Evolutionary conservation across 2,329 filamentous ascomycete species (phyloP), one percentile per base, ranked within the genome.

Genomic region (Harringtonia aguacate): DNA sequence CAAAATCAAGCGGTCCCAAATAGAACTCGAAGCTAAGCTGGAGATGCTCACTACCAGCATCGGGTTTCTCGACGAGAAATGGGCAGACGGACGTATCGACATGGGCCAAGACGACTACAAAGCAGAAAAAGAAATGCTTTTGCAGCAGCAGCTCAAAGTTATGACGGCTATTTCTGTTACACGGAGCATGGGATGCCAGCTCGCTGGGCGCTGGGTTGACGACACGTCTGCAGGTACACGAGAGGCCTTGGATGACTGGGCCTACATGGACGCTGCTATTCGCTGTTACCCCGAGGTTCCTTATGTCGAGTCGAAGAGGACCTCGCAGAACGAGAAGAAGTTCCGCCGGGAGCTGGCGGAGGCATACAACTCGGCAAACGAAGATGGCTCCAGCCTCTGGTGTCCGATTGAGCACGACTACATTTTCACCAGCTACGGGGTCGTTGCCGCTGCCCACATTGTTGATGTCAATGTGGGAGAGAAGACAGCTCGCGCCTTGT

Each of bases 401-500:
- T 35, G 39, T 17, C 39, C 30, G 9, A 34, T 41, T 10, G 9
- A 28, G 7, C 39, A 24, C 4, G 10, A 13, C 3, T 29, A 30
- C 17, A 15, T 15, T 8, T 15, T 12, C 14, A 14, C 15, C 9
- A 9, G 8, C 24, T 8, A 18, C 14, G 20, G 14, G 20, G 14
- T 18, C 30, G 6, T 34, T 20, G 9, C 9, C 5, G 43, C 43
- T 3, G 43, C 43, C 4, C 37, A 45, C 18, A 31, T 45, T 36
- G 31, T 40, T 36, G 33, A 45, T 24, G 37, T 18, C 27, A 41
- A 41, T 41, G 18, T 45, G 4, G 37, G 43, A 4, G 31, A 45
- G 10, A 15, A 21, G 3, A 41, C 37, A 3, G 43, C 43, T 3
- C 37, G 34, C 3, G 43, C 31, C 7, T 13, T 45, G 2, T 45